Evolutionary conservation across 306 rosid genomes (phyloP).

Genomic region (Vigna angularis): DNA sequence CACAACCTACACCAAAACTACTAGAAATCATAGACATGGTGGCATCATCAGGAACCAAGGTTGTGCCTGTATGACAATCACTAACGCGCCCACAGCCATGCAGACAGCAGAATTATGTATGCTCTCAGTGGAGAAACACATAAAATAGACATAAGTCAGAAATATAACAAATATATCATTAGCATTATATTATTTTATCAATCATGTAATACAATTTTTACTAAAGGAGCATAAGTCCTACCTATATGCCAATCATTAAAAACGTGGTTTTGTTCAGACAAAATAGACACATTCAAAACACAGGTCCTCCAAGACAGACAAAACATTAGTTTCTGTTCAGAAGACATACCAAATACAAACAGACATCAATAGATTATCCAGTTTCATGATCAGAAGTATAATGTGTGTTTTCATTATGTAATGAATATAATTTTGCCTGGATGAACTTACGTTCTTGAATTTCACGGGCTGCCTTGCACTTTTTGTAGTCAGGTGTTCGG

Average conservation of each 20-base stretch:
- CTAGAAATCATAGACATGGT: too few relatives aligned
- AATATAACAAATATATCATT: too few relatives aligned
- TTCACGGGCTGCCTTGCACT: conserved; percentile 72
- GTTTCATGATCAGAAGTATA: neutral
- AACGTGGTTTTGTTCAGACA: conserved; percentile 5
- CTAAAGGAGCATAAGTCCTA: neutral
- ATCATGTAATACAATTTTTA: neutral
- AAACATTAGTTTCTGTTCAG: neutral
- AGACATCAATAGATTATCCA: neutral
- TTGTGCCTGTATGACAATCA: conserved; percentile 4
- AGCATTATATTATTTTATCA: too few relatives aligned
- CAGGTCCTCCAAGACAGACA: neutral
- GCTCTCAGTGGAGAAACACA: too few relatives aligned
- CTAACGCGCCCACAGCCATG: too few relatives aligned
- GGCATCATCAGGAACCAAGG: neutral
- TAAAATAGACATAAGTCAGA: neutral
- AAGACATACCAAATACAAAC: conserved; percentile 26
- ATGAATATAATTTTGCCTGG: neutral
- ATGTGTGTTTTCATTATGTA: too few relatives aligned
- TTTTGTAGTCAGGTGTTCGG: conserved; percentile 65
- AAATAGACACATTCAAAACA: neutral
- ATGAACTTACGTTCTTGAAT: conserved; percentile 78
- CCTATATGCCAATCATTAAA: neutral
- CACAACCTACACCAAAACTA: too few relatives aligned
- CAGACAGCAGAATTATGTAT: too few relatives aligned